A percentile compares a stretch with the other conserved stretches of the same genome.
Conservation (phyloP, 495 filamentous ascomycete species). For the Penicillium paradoxum region DNA sequence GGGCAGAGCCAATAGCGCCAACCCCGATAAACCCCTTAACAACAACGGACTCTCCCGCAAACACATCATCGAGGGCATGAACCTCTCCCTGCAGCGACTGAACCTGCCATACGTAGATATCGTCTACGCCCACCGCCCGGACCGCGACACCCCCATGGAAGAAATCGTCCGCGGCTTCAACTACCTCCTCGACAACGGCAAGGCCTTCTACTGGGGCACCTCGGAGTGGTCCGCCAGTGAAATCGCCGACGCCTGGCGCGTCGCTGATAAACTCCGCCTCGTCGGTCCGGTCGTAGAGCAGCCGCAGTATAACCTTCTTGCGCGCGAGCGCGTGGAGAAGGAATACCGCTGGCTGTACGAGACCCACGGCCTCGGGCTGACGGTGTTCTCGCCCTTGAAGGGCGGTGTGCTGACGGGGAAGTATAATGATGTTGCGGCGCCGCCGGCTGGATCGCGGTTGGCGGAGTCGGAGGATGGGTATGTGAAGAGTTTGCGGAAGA, state of each 20-base stretch:
- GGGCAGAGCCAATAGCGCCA: constrained; percentile 54
- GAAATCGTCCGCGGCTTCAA: constrained; percentile 85
- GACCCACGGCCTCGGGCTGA: constrained; percentile 63
- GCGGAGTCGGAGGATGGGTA: constrained; percentile 39
- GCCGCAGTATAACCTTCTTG: constrained; percentile 77
- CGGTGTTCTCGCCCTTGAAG: constrained; percentile 67
- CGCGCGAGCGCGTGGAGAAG: constrained; percentile 66
- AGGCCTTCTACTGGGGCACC: constrained; percentile 89
- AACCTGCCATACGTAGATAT: constrained; percentile 69
- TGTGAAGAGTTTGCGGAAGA: constrained; percentile 26
- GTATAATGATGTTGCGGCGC: constrained; percentile 58
- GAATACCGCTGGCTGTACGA: constrained; percentile 66
- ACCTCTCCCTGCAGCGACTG: constrained; percentile 61
- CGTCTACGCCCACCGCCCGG: constrained; percentile 80
- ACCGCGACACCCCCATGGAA: constrained; percentile 78
- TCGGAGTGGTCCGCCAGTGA: constrained; percentile 81
- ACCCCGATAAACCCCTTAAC: constrained; percentile 61
- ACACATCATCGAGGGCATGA: constrained; percentile 71
- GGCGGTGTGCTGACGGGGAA: constrained; percentile 75
- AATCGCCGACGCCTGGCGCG: constrained; percentile 69
- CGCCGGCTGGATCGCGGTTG: constrained; percentile 34
- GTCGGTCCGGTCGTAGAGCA: constrained; percentile 82
- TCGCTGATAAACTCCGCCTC: constrained; percentile 69
- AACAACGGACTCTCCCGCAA: constrained; percentile 77
- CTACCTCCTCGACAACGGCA: constrained; percentile 67